Base-by-base conservation (phyloP, 225 moss, liverwort and hornwort species). In the Physcomitrium patens region DNA sequence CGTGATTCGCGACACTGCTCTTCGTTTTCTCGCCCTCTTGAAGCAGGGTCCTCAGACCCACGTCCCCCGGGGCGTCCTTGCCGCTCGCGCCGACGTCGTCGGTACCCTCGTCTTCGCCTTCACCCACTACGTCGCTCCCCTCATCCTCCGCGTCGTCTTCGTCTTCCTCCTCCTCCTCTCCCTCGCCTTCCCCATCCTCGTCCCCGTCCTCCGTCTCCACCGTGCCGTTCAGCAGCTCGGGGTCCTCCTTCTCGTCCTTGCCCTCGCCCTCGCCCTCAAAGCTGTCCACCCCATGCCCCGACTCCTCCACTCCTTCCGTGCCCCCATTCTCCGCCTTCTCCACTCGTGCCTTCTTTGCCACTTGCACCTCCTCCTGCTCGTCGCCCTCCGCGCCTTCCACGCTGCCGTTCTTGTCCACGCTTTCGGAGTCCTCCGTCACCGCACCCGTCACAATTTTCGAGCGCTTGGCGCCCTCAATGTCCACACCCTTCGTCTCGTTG, bases 241-340 rank as follows among this genome's bases (percentile, higher is more conserved):
- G 41, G 3, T 10, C 66, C 0, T 64, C 56, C 46, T 80, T 49
- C 5, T 69, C 79, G 0, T 53, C 63, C 18, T 2, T 14, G 4
- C 42, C 79, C 5, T 69, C 79, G 0, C 45, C 63, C 18, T 2
- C 18, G 4, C 42, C 79, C 28, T 74, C 74, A 5, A 54, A 46
- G 45, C 19, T 64, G 9, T 22, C 49, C 5, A 48, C 55, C 23
- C 54, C 26, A 47, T 47, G 13, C 8, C 27, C 46, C 0, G 10
- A 17, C 3, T 19, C 60, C 0, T 16, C 41, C 7, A 9, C 41
- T 1, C 37, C 48, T 0, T 43, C 63, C 8, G 15, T 24, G 0
- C 9, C 67, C 3, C 79, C 79, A 31, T 80, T 69, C 69, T 49
- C 72, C 20, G 26, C 79, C 59, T 79, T 79, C 79, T 79, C 67